Percentiles rank a stretch among this genome's conserved stretches.
phyloP scores from a whole-genome alignment of 345 rosid species.

The Lepidium aucheri region DNA sequence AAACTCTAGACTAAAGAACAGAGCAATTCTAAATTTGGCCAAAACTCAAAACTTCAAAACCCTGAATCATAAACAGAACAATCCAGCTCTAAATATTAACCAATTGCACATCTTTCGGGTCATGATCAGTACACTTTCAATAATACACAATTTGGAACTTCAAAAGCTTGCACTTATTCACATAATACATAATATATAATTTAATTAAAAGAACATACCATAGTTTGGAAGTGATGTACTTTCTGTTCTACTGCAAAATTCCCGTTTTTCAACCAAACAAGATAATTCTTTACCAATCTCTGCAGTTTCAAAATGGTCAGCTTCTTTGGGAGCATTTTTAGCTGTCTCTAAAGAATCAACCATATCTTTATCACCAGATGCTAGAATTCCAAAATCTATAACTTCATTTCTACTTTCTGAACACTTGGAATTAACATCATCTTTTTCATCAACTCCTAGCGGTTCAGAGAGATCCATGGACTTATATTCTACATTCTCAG shows the following conservation, averaged over 20 bases:
- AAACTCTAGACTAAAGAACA: not conserved
- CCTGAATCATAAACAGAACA: not conserved
- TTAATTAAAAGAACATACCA: too few relatives aligned
- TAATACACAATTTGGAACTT: not conserved
- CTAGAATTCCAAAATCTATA: not conserved
- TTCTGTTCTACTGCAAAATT: not conserved
- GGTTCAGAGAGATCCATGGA: conserved; percentile 19
- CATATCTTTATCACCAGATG: conserved; percentile 9
- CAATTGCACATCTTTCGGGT: conserved; percentile 59
- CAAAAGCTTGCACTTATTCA: too few relatives aligned
- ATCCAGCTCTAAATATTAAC: too few relatives aligned
- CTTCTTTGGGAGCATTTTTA: conserved; percentile 15
- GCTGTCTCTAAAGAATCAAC: conserved; percentile 12
- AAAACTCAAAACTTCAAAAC: not conserved
- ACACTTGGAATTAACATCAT: conserved; percentile 4
- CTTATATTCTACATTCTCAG: conserved; percentile 21
- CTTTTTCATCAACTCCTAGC: conserved; percentile 20
- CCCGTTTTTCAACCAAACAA: not conserved
- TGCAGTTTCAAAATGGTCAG: not conserved
- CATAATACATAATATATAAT: too few relatives aligned
- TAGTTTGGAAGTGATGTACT: too few relatives aligned
- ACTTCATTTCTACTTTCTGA: conserved; percentile 16
- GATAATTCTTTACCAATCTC: conserved; percentile 6
- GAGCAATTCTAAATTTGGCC: not conserved
- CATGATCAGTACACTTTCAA: conserved; percentile 47